Base-by-base conservation (phyloP, 164 flowering plant genomes). In the Cinnamomum micranthum region DNA sequence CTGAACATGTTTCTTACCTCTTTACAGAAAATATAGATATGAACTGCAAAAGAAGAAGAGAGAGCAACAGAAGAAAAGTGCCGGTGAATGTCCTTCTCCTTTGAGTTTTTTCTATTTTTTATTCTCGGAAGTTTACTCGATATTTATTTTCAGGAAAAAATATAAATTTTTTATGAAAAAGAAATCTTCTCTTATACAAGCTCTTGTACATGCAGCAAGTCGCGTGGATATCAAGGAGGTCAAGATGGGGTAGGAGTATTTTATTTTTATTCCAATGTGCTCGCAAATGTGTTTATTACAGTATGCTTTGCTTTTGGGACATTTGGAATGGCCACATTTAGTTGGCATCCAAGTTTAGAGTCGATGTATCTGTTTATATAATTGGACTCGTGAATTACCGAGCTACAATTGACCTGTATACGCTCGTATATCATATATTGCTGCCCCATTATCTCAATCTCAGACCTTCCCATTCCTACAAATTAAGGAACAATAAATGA, bases 211-310 rank as follows among this genome's bases (percentile, higher is more conserved):
- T 83, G 74, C 82, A 95, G 99, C 93, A 35, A 86, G 41, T 78
- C 95, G 97, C 67, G 81, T 89, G 97, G 94, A 89, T 81, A 71
- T 93, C 82, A 95, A 95, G 84, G 99, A 93, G 85, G 90, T 95
- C 69, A 95, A 93, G 83, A 92, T 92, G 99, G 97, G 99, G 99
- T 95, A 86, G 60, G 79, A 52, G 60, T 67, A 69, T 64, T 62
- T 22, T 24, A 19, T 66, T 17, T 70, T 72, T 27, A 59, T 60
- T 72, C 47, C 28, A 35, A n/a, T 69, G 1, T 69, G 28, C 51
- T 35, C 6, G 6, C 15, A 31, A 35, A 69, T 69, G 24, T 33
- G 1, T 33, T 31, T 31, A 41, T 41, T 1, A 41, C 47, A 41
- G 2, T 1, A 41, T 41, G 47, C 11, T 41, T 7, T 41, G 9